These are phyloP conservation scores for Talaromyces piceae DNA, from an alignment of 2,329 filamentous ascomycete species.

Conservation along the genomic window DNA sequence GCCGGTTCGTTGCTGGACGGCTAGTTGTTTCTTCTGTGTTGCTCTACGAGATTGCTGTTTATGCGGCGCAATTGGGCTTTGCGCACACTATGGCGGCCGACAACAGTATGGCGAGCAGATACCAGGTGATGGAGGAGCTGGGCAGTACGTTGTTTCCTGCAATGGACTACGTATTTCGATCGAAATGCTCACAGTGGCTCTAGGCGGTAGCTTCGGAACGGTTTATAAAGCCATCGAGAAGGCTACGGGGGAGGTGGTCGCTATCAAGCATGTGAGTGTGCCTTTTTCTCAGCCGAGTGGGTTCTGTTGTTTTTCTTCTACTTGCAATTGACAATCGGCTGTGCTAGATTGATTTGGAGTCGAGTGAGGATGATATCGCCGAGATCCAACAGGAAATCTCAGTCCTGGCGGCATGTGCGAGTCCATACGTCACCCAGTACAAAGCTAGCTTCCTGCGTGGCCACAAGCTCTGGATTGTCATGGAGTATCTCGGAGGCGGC, in stretches of 20 bases:
- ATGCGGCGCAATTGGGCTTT: slow-evolving; percentile 1
- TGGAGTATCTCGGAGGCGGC: slow-evolving; percentile 94
- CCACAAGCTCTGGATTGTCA: slow-evolving; percentile 97
- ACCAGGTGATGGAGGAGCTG: slow-evolving; percentile 92
- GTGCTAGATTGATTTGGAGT: slow-evolving; percentile 91
- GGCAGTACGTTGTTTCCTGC: slow-evolving; percentile 57
- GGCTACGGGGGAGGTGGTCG: slow-evolving; percentile 82
- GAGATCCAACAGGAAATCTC: slow-evolving; percentile 98
- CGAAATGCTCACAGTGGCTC: not conserved
- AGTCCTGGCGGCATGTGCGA: slow-evolving; percentile 88
- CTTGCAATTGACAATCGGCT: slow-evolving; percentile 1
- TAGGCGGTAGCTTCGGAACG: slow-evolving; percentile 89
- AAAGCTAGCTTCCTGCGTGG: slow-evolving; percentile 93
- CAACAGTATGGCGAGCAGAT: slow-evolving; percentile 64
- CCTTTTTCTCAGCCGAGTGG: too few species aligned
- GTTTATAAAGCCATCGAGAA: slow-evolving; percentile 96
- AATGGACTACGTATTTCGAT: not conserved
- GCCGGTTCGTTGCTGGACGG: slow-evolving; percentile 8
- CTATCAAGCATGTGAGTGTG: slow-evolving; percentile 81
- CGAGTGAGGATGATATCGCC: slow-evolving; percentile 95
- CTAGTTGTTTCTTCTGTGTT: slow-evolving; percentile 1
- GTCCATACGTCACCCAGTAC: slow-evolving; percentile 91
- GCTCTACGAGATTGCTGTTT: not conserved
- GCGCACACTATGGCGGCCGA: slow-evolving; percentile 34
- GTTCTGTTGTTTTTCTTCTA: not conserved